Percentiles rank a stretch among this genome's conserved stretches.
Evolutionary conservation across 2,329 filamentous ascomycete genomes (phyloP).

Genomic region (Microdochium nivale): DNA sequence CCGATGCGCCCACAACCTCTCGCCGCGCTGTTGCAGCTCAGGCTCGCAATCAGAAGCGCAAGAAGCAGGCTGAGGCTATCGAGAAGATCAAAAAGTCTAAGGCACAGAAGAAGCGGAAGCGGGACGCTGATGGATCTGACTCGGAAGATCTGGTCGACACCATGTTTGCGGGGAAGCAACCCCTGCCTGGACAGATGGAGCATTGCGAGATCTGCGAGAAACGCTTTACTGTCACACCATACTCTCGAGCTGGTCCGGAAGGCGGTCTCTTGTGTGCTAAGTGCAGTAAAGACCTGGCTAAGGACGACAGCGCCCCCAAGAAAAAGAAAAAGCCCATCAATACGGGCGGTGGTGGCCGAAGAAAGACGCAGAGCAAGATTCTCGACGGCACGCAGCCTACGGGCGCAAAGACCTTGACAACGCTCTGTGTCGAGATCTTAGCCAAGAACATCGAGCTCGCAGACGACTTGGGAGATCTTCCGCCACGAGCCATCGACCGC

Average conservation of each 20-base stretch:
- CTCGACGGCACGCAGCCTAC: conserved; percentile 63
- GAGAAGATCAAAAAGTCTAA: conserved; percentile 57
- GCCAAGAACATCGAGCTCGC: conserved; percentile 55
- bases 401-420: conserved; percentile 61
- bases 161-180: conserved; percentile 38
- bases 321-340: conserved; percentile 44
- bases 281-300: conserved; percentile 67
- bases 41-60: conserved; percentile 30
- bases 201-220: conserved; percentile 82
- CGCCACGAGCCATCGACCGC: conserved; percentile 45
- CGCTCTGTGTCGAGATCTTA: conserved; percentile 53
- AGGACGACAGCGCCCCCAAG: conserved; percentile 51
- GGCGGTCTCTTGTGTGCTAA: conserved; percentile 78
- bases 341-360: conserved; percentile 49
- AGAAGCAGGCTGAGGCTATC: conserved; percentile 45
- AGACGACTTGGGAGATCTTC: conserved; percentile 53
- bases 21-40: conserved; percentile 2
- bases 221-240: conserved; percentile 86
- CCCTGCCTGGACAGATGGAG: conserved; percentile 75
- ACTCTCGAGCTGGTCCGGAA: conserved; percentile 72
- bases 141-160: conserved; percentile 39
- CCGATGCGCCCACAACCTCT: conserved; percentile 1
- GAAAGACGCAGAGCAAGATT: conserved; percentile 74
- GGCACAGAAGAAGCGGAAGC: conserved; percentile 44
- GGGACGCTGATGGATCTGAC: conserved; percentile 24